Conservation (phyloP, 2,329 filamentous ascomycete genomes). For the Verticillium zaregamsianum region DNA sequence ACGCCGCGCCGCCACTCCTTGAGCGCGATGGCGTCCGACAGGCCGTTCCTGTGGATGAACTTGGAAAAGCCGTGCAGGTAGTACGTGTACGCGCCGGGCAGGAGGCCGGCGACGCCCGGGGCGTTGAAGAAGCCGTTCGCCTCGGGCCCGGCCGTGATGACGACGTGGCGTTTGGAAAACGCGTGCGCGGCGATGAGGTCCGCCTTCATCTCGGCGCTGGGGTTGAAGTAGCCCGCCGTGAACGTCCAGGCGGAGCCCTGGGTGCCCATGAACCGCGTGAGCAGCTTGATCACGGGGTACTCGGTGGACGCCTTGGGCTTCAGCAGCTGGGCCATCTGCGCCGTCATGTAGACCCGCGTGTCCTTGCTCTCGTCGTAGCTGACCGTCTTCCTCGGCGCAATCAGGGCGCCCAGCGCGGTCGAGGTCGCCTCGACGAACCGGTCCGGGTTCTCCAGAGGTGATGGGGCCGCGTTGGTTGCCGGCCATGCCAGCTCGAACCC, state of each 20-base stretch:
- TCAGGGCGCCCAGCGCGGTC: constrained; percentile 59
- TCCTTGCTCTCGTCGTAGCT: constrained; percentile 26
- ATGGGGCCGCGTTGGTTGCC: constrained; percentile 65
- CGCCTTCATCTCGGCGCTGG: constrained; percentile 75
- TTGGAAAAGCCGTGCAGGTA: constrained; percentile 79
- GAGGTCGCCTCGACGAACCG: constrained; percentile 69
- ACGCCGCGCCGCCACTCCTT: constrained; percentile 86
- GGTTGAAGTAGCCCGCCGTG: constrained; percentile 98
- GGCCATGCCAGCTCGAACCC: constrained; percentile 72
- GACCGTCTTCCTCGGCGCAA: constrained; percentile 28
- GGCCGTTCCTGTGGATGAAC: constrained; percentile 40
- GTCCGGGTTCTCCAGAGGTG: constrained; percentile 66
- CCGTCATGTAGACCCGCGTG: constrained; percentile 79
- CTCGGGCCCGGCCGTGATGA: constrained; percentile 87
- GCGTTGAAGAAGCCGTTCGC: constrained; percentile 95
- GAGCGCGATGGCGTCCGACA: constrained; percentile 59
- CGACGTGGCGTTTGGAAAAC: constrained; percentile 58
- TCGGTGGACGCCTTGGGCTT: constrained; percentile 81
- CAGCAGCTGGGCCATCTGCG: constrained; percentile 84
- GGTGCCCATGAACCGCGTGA: constrained; percentile 64
- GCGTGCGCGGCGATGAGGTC: constrained; percentile 68
- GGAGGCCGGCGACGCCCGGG: constrained; percentile 80
- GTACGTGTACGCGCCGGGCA: constrained; percentile 89
- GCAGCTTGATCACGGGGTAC: constrained; percentile 71
- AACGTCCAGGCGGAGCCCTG: constrained; percentile 73